Base-by-base conservation (phyloP, 1,284 basidiomycete genomes). In the Ustilago vetiveriae region DNA sequence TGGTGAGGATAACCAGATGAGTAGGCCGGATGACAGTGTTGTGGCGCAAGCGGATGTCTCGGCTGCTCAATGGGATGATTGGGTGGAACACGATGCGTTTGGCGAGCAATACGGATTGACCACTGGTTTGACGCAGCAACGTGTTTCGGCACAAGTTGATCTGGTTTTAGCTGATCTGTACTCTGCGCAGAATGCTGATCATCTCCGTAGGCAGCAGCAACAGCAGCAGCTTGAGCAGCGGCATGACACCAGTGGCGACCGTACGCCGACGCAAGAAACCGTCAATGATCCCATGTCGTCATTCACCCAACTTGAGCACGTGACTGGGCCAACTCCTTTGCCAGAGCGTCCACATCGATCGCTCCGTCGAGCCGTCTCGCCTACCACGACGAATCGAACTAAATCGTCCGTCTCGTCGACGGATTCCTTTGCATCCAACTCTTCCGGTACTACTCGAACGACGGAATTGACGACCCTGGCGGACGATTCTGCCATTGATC, bases 91-190 rank as follows among this genome's bases (percentile, higher is more conserved):
- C n/a, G 36, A 44, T 16, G 7, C 11, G 4, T 16, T 19, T 9
- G 8, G 26, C 2, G 24, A 27, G 43, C 44, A 40, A 17, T n/a
- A 16, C 9, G 11, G 14, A 29, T 17, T 26, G 39, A 5, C 23
- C 14, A 26, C 23, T 21, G 19, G 8, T 8, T 19, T 37, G n/a
- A 21, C 17, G 17, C n/a, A 37, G n/a, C 40, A 52, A 29, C n/a
- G 26, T 13, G 43, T 48, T 10, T 53, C 41, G 11, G 45, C 36
- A 6, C 42, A 62, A 30, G 50, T 64, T 19, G 60, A 64, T 32
- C 24, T 30, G 1, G 54, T 56, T 1, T 27, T 64, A 4, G 50
- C 60, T 1, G 54, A 57, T 35, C 37, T 57, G 1, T 16, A 40
- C 1, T 54, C 49, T 21, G 54, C 54, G 0, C 60, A 57, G 44